phyloP scores from a whole-genome alignment of 441 rosid genomes.

The Erysimum cheiri region DNA sequence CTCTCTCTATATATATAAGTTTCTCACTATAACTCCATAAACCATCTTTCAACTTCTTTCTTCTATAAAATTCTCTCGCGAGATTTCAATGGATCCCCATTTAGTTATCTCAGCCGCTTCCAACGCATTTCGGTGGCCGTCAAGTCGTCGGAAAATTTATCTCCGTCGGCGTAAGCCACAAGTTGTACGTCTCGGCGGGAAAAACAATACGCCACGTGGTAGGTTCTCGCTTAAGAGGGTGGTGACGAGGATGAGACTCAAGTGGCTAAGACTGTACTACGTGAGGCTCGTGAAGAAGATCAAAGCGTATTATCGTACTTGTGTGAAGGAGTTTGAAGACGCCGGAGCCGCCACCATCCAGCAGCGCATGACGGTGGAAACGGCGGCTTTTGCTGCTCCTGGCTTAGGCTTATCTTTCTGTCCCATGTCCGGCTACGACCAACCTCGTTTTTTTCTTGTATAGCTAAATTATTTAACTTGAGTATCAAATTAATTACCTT shows the following conservation, averaged over 20 bases:
- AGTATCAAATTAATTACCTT: constrained; percentile 16
- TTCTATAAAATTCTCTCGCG: constrained; percentile 6
- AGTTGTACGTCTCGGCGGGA: constrained; percentile 41
- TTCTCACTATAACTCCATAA: constrained; percentile 14
- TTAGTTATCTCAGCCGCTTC: constrained; percentile 21
- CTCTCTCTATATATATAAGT: constrained; percentile 25
- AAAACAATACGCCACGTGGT: constrained; percentile 34
- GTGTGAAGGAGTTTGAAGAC: constrained; percentile 41
- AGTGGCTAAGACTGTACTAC: constrained; percentile 44
- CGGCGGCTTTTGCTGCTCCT: constrained; percentile 43
- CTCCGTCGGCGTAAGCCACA: constrained; percentile 44
- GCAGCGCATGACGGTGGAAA: constrained; percentile 39
- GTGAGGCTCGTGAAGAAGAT: constrained; percentile 37
- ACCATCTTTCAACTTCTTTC: constrained; percentile 16
- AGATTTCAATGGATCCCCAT: constrained; percentile 18
- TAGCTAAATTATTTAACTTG: constrained; percentile 10
- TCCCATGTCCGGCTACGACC: constrained; percentile 30
- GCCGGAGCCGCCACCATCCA: constrained; percentile 38
- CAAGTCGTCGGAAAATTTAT: constrained; percentile 39
- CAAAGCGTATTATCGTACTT: constrained; percentile 38
- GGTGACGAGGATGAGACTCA: constrained; percentile 40
- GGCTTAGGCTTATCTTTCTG: constrained; percentile 42
- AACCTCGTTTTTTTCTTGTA: constrained; percentile 38
- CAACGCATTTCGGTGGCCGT: constrained; percentile 30
- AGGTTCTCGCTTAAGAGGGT: constrained; percentile 38